These are phyloP conservation scores for Albizia julibrissin DNA, from an alignment of 306 rosid genomes.

Conservation along the genomic window DNA sequence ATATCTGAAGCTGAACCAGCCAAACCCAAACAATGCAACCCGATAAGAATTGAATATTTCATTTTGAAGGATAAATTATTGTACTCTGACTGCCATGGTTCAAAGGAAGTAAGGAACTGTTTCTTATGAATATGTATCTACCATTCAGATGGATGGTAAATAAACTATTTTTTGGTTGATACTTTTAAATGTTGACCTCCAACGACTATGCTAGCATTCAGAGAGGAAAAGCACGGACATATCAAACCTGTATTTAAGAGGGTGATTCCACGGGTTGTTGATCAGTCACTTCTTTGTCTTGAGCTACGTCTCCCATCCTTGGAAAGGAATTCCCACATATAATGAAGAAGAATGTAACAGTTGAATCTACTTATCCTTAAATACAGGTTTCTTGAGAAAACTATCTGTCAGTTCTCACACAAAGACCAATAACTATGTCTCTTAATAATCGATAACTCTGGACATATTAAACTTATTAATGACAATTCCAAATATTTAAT, in stretches of 20 bases:
- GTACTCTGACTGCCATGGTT: conserved; percentile 12
- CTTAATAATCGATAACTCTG: not conserved
- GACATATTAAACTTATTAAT: not conserved
- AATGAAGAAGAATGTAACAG: conserved; percentile 25
- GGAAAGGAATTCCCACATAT: conserved; percentile 26
- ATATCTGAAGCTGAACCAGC: conserved; percentile 8
- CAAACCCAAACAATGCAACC: conserved; percentile 15
- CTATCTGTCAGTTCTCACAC: not conserved
- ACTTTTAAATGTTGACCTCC: not conserved
- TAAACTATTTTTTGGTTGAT: not conserved
- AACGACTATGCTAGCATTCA: conserved; percentile 8
- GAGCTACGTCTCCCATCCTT: conserved; percentile 53
- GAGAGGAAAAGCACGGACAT: conserved; percentile 22
- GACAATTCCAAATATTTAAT: not conserved
- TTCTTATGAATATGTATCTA: not conserved
- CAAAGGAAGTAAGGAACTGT: conserved; percentile 30
- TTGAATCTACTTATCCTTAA: not conserved
- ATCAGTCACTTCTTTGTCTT: conserved; percentile 38
- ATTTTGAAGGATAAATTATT: not conserved
- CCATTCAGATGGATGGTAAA: not conserved
- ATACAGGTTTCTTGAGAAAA: not conserved
- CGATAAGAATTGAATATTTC: not conserved
- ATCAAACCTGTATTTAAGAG: conserved; percentile 46
- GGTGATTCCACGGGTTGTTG: conserved; percentile 38
- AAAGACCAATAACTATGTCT: not conserved